These are phyloP conservation scores for Fraxinus americana DNA, from an alignment of 257 asterid species.

Conservation along the genomic window DNA sequence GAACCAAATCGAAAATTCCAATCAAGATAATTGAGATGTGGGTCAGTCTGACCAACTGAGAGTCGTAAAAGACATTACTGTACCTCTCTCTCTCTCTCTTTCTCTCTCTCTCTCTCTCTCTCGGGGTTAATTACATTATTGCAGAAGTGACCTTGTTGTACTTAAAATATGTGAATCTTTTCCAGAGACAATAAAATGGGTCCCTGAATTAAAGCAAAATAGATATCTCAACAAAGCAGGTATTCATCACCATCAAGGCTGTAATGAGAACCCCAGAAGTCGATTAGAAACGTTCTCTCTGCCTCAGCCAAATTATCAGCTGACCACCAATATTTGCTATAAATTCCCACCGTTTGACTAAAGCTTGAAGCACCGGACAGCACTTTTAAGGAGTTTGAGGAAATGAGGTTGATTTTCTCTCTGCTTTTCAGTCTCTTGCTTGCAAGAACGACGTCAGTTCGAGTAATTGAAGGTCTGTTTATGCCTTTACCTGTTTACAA, in stretches of 20 bases:
- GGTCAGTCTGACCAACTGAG: too few species aligned
- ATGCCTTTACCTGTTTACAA: background rate
- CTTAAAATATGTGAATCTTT: constrained; percentile 15
- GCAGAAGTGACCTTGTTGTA: constrained; percentile 10
- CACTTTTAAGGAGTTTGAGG: constrained; percentile 16
- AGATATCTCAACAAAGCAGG: constrained; percentile 37
- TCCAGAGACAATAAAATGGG: constrained; percentile 34
- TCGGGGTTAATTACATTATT: too few species aligned
- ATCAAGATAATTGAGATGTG: too few species aligned
- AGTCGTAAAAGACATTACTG: too few species aligned
- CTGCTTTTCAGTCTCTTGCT: constrained; percentile 40
- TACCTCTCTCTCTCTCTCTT: too few species aligned
- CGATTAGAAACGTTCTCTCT: constrained; percentile 27
- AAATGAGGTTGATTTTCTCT: constrained; percentile 31
- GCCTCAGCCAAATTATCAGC: constrained; percentile 5
- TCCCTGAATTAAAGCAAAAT: constrained; percentile 34
- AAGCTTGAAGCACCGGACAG: constrained; percentile 17
- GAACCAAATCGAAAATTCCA: too few species aligned
- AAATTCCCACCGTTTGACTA: constrained; percentile 21
- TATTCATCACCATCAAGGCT: constrained; percentile 27
- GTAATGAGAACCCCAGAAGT: constrained; percentile 23
- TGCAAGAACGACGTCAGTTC: constrained; percentile 32
- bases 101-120: too few species aligned
- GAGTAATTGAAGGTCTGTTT: constrained; percentile 42
- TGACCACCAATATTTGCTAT: constrained; percentile 19